These are phyloP conservation scores for Taxillus chinensis DNA, from an alignment of 164 flowering plant species.

Conservation along the genomic window DNA sequence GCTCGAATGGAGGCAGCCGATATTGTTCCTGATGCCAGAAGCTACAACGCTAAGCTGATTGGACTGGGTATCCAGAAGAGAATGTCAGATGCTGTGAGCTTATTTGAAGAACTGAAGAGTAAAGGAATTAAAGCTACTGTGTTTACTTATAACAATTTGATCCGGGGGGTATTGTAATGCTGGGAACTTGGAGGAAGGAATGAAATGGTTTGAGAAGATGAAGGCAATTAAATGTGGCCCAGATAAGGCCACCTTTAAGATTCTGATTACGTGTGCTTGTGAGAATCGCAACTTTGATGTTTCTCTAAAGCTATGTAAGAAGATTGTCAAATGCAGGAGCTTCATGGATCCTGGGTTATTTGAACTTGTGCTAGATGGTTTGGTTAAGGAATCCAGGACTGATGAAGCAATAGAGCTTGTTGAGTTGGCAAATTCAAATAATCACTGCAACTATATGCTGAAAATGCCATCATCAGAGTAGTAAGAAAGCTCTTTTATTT, in stretches of 20 bases:
- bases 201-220: constrained; percentile 25
- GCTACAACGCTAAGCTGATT: constrained; percentile 23
- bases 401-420: constrained; percentile 29
- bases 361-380: constrained; percentile 24
- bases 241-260: constrained; percentile 6
- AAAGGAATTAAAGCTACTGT: constrained; percentile 21
- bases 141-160: constrained; percentile 19
- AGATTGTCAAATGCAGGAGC: background rate
- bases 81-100: constrained; percentile 22
- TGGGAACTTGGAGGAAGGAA: constrained; percentile 26
- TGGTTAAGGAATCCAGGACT: constrained; percentile 20
- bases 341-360: constrained; percentile 6
- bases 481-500: background rate
- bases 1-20: constrained; percentile 22
- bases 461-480: constrained; percentile 3
- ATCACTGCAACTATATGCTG: constrained; percentile 1
- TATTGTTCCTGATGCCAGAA: constrained; percentile 18
- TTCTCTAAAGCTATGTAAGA: constrained; percentile 21
- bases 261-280: constrained; percentile 16
- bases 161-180: constrained; percentile 20
- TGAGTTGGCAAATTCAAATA: constrained; percentile 15
- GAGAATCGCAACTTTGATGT: constrained; percentile 24
- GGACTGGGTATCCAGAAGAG: constrained; percentile 20
- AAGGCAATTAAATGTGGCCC: constrained; percentile 9
- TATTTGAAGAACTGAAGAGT: constrained; percentile 23